These are phyloP conservation scores for Eleusine indica DNA, from an alignment of 176 grass and related monocot species.

Conservation along the genomic window DNA sequence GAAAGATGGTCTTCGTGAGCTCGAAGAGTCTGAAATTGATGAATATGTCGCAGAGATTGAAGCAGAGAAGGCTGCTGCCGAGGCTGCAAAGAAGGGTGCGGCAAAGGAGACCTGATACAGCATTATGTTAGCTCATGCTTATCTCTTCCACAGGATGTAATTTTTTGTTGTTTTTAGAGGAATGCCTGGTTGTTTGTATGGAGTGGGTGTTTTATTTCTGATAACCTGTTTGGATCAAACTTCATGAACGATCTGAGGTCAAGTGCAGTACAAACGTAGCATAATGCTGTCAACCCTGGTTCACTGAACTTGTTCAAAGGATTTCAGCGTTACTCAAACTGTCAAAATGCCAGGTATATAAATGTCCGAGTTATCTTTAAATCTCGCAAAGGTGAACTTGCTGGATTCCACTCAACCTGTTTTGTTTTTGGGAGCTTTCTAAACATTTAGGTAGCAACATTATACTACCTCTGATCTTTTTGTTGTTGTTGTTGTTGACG, in stretches of 20 bases:
- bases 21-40: slow-evolving; percentile 88
- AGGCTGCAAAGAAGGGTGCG: slow-evolving; percentile 88
- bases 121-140: not conserved
- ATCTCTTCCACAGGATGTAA: slow-evolving; percentile 3
- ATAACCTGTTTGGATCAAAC: slow-evolving; percentile 20
- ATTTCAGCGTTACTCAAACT: not conserved
- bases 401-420: no score
- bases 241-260: not conserved
- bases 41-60: slow-evolving; percentile 87
- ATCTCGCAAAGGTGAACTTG: not conserved
- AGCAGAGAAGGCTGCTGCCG: slow-evolving; percentile 83
- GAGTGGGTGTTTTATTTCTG: not conserved
- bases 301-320: not conserved
- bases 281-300: not conserved
- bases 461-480: no score
- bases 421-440: no score
- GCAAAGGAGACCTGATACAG: slow-evolving; percentile 47
- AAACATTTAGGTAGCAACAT: no score
- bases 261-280: not conserved
- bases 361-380: not conserved
- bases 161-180: slow-evolving; percentile 17
- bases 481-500: no score
- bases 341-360: not conserved
- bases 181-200: slow-evolving; percentile 18
- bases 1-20: slow-evolving; percentile 58